phyloP scores from a whole-genome alignment of 805 yeast genomes.

The Blastobotrys chiropterorum region DNA sequence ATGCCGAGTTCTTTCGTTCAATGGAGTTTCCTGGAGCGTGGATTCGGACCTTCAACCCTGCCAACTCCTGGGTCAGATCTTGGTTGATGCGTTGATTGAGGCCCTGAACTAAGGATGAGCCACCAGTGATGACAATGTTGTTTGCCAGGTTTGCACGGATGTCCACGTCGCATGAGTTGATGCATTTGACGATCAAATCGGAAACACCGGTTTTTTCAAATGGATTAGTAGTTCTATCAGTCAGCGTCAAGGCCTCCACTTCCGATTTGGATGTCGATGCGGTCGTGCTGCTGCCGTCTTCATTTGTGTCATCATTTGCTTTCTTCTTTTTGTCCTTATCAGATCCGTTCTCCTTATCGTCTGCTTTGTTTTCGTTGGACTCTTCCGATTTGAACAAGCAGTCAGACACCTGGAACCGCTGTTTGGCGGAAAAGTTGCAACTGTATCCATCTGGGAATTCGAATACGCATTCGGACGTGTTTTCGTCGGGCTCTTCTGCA shows the following conservation, averaged over 20 bases:
- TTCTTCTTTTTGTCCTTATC: too few species aligned
- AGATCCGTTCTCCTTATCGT: slow-evolving; percentile 5
- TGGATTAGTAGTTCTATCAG: slow-evolving; percentile 15
- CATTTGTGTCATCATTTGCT: too few species aligned
- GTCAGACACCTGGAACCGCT: slow-evolving; percentile 62
- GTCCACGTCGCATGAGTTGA: slow-evolving; percentile 64
- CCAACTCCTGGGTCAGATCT: slow-evolving; percentile 64
- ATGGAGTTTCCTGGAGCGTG: slow-evolving; percentile 66
- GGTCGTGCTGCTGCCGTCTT: background rate
- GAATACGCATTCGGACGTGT: slow-evolving; percentile 53
- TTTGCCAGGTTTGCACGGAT: slow-evolving; percentile 83
- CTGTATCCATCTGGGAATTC: slow-evolving; percentile 60
- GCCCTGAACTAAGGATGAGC: slow-evolving; percentile 74
- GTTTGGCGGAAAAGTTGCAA: slow-evolving; percentile 51
- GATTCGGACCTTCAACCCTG: slow-evolving; percentile 79
- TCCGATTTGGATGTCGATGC: slow-evolving; percentile 5
- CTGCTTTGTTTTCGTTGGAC: slow-evolving; percentile 8
- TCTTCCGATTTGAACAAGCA: slow-evolving; percentile 60
- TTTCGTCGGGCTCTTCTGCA: slow-evolving; percentile 19
- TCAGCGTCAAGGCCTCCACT: slow-evolving; percentile 9
- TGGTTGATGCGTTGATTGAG: slow-evolving; percentile 67
- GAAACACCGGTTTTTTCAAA: slow-evolving; percentile 40
- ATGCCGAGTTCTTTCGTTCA: slow-evolving; percentile 75
- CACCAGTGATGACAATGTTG: slow-evolving; percentile 82
- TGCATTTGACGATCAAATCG: slow-evolving; percentile 50